Conservation (phyloP, 2,329 filamentous ascomycete species). For the Phyllosticta capitalensis region DNA sequence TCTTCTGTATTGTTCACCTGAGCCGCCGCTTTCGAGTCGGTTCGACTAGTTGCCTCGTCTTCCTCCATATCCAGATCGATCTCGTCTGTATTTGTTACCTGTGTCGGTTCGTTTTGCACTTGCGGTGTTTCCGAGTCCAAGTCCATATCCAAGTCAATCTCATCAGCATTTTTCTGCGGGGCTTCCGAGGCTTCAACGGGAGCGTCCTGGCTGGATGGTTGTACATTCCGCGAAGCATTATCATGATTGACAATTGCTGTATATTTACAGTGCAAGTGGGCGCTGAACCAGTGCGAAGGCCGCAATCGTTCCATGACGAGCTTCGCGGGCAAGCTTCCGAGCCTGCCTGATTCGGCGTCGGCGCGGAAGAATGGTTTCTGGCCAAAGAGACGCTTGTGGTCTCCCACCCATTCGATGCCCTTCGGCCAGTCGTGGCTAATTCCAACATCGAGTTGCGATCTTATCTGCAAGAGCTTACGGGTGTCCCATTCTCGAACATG, state of each 20-base stretch:
- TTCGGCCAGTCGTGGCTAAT: conserved; percentile 95
- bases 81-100: conserved; percentile 22
- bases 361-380: conserved; percentile 65
- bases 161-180: conserved; percentile 49
- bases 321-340: conserved; percentile 73
- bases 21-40: conserved; percentile 39
- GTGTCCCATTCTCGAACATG: conserved; percentile 84
- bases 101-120: not conserved
- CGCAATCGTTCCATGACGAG: conserved; percentile 72
- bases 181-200: not conserved
- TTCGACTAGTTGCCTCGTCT: conserved; percentile 15
- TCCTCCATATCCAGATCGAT: conserved; percentile 33
- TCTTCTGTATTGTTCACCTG: conserved; percentile 46
- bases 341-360: conserved; percentile 63
- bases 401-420: conserved; percentile 68
- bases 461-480: conserved; percentile 76
- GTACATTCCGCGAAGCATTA: conserved; percentile 10
- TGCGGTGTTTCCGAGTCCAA: conserved; percentile 44
- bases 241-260: conserved; percentile 50
- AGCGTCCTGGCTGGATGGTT: not conserved
- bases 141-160: conserved; percentile 51
- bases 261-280: conserved; percentile 87
- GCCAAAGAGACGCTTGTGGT: conserved; percentile 57
- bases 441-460: conserved; percentile 83
- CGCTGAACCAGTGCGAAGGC: conserved; percentile 79